A percentile compares a stretch with the other conserved stretches of the same genome.
Conservation (phyloP, 2,329 filamentous ascomycete species). For the Sarocladium brachiariae region DNA sequence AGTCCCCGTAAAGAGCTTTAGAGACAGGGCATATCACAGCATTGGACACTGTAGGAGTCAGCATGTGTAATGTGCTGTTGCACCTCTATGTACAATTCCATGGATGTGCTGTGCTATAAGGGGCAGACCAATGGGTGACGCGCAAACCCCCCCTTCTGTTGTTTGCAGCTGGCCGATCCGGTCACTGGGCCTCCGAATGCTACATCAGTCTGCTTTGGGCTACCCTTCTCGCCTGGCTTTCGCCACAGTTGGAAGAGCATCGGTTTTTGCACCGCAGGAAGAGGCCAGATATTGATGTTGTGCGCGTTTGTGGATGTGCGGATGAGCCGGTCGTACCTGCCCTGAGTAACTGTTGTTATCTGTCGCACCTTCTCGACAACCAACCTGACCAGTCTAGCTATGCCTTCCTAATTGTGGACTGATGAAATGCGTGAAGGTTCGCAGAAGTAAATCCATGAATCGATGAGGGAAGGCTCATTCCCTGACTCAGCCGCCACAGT, state of each 20-base stretch:
- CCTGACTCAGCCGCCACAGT: too few relatives aligned
- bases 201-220: neutral
- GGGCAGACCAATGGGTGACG: neutral
- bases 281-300: too few relatives aligned
- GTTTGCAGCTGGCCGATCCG: constrained; percentile 5
- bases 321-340: neutral
- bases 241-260: neutral
- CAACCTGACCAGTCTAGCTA: too few relatives aligned
- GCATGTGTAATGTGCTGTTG: neutral
- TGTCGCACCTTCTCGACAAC: neutral
- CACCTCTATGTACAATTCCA: neutral
- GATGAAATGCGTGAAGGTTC: too few relatives aligned
- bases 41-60: too few relatives aligned
- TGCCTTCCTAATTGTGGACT: too few relatives aligned
- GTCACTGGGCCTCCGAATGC: constrained; percentile 7
- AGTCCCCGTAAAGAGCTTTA: too few relatives aligned
- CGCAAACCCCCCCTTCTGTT: neutral
- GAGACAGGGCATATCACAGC: too few relatives aligned
- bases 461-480: too few relatives aligned
- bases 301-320: too few relatives aligned
- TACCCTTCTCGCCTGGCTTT: neutral
- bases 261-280: neutral
- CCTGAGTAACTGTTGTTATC: neutral
- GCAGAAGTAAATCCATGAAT: too few relatives aligned
- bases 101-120: neutral